A percentile compares a stretch with the other conserved stretches of the same genome.
Evolutionary conservation across 257 asterid genomes (phyloP).

Genomic region (Solanum chiquidenum): DNA sequence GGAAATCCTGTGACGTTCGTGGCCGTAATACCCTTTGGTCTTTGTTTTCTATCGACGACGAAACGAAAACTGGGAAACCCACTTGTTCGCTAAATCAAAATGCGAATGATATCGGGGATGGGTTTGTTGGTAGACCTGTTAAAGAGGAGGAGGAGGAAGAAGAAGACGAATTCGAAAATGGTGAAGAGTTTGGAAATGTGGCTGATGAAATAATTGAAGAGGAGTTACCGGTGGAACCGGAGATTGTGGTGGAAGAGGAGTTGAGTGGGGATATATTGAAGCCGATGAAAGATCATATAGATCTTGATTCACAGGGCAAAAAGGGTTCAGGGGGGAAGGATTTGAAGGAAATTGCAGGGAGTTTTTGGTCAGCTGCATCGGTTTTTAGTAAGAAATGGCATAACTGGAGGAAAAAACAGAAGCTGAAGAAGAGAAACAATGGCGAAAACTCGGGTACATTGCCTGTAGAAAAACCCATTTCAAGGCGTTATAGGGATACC

Average conservation of each 20-base stretch:
- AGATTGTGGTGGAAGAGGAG: conserved; percentile 55
- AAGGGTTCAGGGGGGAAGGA: conserved; percentile 25
- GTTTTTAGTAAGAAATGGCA: conserved; percentile 71
- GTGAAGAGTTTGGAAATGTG: conserved; percentile 25
- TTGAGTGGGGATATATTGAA: conserved; percentile 21
- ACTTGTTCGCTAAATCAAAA: conserved; percentile 4
- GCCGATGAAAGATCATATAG: conserved; percentile 80
- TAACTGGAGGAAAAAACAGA: conserved; percentile 62
- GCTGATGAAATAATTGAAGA: conserved; percentile 48
- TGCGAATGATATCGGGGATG: background rate
- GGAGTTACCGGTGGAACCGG: conserved; percentile 26
- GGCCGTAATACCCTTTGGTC: conserved; percentile 45
- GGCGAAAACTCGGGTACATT: conserved; percentile 33
- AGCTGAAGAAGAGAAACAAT: conserved; percentile 35
- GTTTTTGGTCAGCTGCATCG: conserved; percentile 55
- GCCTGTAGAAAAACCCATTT: conserved; percentile 43
- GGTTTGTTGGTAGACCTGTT: conserved; percentile 27
- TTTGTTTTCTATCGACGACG: conserved; percentile 38
- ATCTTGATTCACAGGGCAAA: conserved; percentile 47
- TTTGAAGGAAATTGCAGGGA: conserved; percentile 22
- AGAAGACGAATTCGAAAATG: conserved; percentile 18
- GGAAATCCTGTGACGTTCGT: conserved; percentile 65
- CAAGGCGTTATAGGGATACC: conserved; percentile 46
- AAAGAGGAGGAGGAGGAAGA: conserved; percentile 26
- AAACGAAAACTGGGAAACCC: conserved; percentile 5